A percentile compares a stretch with the other conserved stretches of the same genome.
Evolutionary conservation across 306 rosid genomes (phyloP).

Genomic region (Corylus americana): DNA sequence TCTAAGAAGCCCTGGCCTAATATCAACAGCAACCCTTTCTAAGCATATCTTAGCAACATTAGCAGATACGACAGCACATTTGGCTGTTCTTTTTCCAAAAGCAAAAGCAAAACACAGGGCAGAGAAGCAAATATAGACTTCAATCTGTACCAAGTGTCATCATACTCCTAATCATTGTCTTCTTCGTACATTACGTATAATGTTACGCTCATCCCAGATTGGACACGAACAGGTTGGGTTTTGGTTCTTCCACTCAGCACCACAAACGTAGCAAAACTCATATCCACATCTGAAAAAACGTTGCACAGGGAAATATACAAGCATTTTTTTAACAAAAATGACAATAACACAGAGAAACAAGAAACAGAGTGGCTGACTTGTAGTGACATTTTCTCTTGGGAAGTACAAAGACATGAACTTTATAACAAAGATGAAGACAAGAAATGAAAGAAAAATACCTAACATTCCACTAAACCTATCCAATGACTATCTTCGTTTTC

Average conservation of each 20-base stretch:
- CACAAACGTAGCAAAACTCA: conserved; percentile 63
- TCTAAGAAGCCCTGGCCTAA: no score
- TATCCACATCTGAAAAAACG: conserved; percentile 46
- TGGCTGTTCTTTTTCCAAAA: not conserved
- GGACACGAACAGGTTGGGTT: conserved; percentile 53
- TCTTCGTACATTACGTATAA: conserved; percentile 1
- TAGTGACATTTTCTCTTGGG: not conserved
- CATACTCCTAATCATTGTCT: not conserved
- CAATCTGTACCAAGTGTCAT: not conserved
- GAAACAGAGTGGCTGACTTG: not conserved
- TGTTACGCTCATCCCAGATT: conserved; percentile 45
- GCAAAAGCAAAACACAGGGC: not conserved
- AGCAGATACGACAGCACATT: not conserved
- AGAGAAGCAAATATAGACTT: not conserved
- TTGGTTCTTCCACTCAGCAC: conserved; percentile 53
- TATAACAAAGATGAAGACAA: not conserved
- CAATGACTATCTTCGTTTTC: not conserved
- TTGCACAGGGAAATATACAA: not conserved
- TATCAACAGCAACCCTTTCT: not conserved
- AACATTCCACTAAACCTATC: not conserved
- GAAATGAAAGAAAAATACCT: not conserved
- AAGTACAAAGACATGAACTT: not conserved
- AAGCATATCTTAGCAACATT: not conserved
- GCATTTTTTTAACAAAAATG: not conserved
- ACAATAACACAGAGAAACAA: not conserved